These are phyloP conservation scores for Pyropia haitanensis DNA, from an alignment of 23 red algal genomes.

Conservation along the genomic window DNA sequence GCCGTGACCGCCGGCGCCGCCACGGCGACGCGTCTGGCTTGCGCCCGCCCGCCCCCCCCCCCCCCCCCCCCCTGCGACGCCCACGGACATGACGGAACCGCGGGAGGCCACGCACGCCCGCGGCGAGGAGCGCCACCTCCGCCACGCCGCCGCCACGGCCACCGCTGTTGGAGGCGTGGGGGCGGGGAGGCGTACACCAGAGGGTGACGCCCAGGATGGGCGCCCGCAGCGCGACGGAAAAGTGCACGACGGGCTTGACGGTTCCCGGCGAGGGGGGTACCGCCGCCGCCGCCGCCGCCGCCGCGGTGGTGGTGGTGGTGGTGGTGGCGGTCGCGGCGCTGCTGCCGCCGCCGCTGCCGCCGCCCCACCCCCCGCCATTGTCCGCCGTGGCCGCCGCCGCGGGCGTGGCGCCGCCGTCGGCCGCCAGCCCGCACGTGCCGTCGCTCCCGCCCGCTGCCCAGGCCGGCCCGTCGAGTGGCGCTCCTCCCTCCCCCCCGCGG, in stretches of 20 bases:
- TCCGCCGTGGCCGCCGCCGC: neutral
- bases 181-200: no score
- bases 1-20: neutral
- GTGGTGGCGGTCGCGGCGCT: neutral
- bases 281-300: neutral
- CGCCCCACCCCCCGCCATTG: neutral
- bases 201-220: no score
- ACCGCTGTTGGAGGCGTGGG: no score
- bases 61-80: neutral
- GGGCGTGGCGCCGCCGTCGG: neutral
- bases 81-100: neutral
- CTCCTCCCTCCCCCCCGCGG: neutral
- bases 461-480: neutral
- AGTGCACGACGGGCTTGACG: no score
- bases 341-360: neutral
- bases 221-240: no score
- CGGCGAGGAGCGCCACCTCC: neutral
- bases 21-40: neutral
- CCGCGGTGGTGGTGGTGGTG: neutral
- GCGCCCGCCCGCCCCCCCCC: neutral
- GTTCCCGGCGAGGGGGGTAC: neutral
- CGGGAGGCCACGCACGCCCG: neutral
- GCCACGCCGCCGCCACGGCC: neutral
- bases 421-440: neutral
- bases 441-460: neutral